Base-by-base conservation (phyloP, 2,329 filamentous ascomycete genomes). In the Xylariaceae sp. region DNA sequence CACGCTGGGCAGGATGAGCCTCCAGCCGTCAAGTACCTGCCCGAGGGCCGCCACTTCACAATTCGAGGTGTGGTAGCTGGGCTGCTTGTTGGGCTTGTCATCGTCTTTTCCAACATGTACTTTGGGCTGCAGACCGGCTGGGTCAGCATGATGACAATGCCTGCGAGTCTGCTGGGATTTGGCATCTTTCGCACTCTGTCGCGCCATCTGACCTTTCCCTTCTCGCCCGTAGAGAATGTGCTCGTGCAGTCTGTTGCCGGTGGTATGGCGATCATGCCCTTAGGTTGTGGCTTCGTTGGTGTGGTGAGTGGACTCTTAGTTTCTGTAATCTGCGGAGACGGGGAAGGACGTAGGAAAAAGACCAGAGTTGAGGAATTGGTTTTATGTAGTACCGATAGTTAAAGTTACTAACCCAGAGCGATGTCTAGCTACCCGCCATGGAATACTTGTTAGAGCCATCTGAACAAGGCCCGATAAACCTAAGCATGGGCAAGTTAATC, bases 101-200 rank as follows among this genome's bases (percentile, higher is more conserved):
- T 97, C 67, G 94, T 90, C 69, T 96, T 96, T 71, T 95, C 91
- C 46, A 99, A 99, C 70, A 97, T 95, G 79, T 99, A 97, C 73
- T 99, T 99, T 70, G 94, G 94, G n/a, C 79, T 99, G 26, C 94
- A 97, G 75, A 95, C 91, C 23, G 77, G 78, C 58, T 82, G 78
- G 79, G 77, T 84, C 36, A 84, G 87, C 66, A 90, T 91, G 62
- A 97, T 99, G 94, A 90, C 91, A 13, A 97, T 99, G 92, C 94
- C 94, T 0, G 90, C 92, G 1, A 94, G 92, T 18, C 77, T 99
- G 55, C 91, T 99, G 68, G 93, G 94, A 2, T 97, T 97, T 69
- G 93, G 92, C 9, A 88, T 96, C 63, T 99, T 99, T 79, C 91
- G 90, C 66, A 81, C 87, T 5, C 73, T 97, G 1, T 83, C 88